Evolutionary conservation across 768 basidiomycete species (phyloP), one percentile per base, ranked within the genome.

Genomic region (Mycena crocata): DNA sequence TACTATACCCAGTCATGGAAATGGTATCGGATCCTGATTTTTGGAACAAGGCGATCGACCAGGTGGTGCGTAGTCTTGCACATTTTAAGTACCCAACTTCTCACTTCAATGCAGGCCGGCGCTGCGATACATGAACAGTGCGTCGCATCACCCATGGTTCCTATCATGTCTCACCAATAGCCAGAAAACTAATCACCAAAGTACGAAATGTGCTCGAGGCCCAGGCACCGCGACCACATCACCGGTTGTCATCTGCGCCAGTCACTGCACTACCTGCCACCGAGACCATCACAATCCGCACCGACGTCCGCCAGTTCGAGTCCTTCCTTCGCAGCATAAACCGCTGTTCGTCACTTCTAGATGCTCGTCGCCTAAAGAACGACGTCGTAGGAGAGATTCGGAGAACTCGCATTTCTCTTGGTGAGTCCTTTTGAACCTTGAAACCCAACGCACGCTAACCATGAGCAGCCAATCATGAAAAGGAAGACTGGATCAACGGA

Each of bases 1-100:
- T 97, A 4, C 74, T 98, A 42, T 90, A 93, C 73, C 96, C 97
- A 15, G 78, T 97, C 58, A 90, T 97, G 84, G 94, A 98, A 52
- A 94, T 97, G 91, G 75, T 98, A 37, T 86, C 93, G 31, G 98
- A 99, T 76, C 94, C 96, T 6, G 98, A 99, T 77, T 98, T 98
- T 70, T 98, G 96, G 96, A 99, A 99, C 80, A 85, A 89, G 63
- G 87, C 89, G 39, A 93, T 98, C 54, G 96, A 98, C 77, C 91
- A 96, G 80, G 88, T 94, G 81, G 96, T 95, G 76, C 79, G 94
- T 83, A 13, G 28, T 13, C 45, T 49, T 19, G 32, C 26, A 35
- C 45, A 9, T 37, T 62, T 15, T 6, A n/a, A 14, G 17, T 5
- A 10, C 52, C 37, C 56, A 8, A 64, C 35, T 57, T 48, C 40